phyloP scores from a whole-genome alignment of 176 grass and related monocot genomes.

The Otatea glauca region DNA sequence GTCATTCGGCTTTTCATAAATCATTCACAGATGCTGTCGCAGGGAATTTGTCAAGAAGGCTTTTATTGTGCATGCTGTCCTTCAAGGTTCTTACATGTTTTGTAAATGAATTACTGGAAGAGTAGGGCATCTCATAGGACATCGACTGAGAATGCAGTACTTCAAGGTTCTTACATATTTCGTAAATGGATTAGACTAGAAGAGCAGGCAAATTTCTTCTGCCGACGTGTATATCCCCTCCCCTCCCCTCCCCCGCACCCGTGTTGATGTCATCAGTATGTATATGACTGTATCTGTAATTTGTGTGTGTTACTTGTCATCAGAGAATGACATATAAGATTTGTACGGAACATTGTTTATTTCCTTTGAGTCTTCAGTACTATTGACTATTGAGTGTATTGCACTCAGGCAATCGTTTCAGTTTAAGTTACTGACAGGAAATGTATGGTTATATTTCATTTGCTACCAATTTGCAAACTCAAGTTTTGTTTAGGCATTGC shows the following conservation, averaged over 20 bases:
- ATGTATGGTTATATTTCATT: neutral
- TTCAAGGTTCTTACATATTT: constrained; percentile 1
- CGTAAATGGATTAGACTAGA: neutral
- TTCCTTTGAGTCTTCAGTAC: neutral
- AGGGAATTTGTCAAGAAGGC: neutral
- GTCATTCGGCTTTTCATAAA: neutral
- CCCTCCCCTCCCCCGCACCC: too few relatives aligned
- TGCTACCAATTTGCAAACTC: neutral
- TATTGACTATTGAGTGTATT: neutral
- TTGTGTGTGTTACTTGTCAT: too few relatives aligned
- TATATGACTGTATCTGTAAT: neutral
- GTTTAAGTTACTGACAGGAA: neutral
- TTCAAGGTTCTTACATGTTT: neutral
- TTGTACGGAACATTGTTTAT: neutral
- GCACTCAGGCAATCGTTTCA: neutral
- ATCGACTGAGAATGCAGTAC: neutral
- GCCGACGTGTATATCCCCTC: neutral
- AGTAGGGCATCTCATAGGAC: neutral
- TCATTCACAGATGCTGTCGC: neutral
- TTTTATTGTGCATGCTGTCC: neutral
- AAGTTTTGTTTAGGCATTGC: neutral
- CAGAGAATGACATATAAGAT: neutral
- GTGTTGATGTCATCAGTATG: neutral
- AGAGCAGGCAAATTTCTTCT: neutral
- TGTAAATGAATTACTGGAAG: neutral